Conservation (phyloP, 805 yeast species). For the Barnettozyma botsteinii region DNA sequence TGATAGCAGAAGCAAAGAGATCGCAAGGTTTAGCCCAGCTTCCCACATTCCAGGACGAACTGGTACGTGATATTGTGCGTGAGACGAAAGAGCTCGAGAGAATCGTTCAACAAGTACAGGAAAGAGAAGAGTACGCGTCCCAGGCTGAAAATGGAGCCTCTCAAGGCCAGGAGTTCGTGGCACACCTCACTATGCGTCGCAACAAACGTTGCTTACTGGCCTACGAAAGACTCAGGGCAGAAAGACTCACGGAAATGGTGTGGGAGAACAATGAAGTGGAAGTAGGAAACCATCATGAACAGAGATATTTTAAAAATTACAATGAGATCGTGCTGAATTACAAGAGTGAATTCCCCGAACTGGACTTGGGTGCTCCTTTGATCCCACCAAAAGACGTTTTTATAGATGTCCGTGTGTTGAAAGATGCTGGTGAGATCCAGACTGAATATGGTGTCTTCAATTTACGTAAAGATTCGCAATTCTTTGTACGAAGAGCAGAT, state of each 20-base stretch:
- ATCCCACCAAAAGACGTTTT: slow-evolving; percentile 90
- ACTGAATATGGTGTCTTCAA: slow-evolving; percentile 97
- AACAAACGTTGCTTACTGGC: slow-evolving; percentile 89
- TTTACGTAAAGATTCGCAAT: slow-evolving; percentile 87
- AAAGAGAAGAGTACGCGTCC: slow-evolving; percentile 29
- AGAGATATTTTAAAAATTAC: slow-evolving; percentile 68
- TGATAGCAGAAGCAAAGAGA: slow-evolving; percentile 82
- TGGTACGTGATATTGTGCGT: slow-evolving; percentile 60
- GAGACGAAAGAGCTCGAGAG: slow-evolving; percentile 63
- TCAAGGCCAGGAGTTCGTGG: slow-evolving; percentile 50
- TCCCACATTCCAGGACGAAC: slow-evolving; percentile 68
- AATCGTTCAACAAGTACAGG: slow-evolving; percentile 45
- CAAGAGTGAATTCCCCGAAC: slow-evolving; percentile 73
- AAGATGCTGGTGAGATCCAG: slow-evolving; percentile 95
- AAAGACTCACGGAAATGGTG: slow-evolving; percentile 54
- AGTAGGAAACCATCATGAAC: slow-evolving; percentile 70
- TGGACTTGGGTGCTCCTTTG: slow-evolving; percentile 84
- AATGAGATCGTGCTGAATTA: slow-evolving; percentile 65
- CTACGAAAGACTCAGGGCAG: slow-evolving; percentile 68
- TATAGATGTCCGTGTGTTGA: slow-evolving; percentile 87
- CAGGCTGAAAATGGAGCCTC: slow-evolving; percentile 31
- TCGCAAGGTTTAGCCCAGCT: slow-evolving; percentile 56
- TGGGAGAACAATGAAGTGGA: slow-evolving; percentile 64
- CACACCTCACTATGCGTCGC: slow-evolving; percentile 72
- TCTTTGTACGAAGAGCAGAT: slow-evolving; percentile 88